Evolutionary conservation across 306 rosid species (phyloP).

Genomic region (Quillaja saponaria): DNA sequence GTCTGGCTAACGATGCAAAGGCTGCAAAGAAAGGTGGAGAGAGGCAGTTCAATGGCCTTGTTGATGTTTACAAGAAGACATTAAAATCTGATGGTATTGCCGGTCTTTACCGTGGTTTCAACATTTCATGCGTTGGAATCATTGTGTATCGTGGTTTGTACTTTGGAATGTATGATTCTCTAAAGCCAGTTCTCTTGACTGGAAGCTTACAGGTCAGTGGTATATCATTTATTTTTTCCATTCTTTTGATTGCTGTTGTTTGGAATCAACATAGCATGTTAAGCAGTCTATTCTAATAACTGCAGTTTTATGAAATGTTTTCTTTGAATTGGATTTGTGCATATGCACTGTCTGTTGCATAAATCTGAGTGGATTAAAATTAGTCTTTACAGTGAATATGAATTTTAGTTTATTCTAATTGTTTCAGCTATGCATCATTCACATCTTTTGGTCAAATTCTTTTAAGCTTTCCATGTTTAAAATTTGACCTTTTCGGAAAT

Average conservation of each 20-base stretch:
- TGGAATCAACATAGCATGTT: too few species aligned
- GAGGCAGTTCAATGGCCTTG: slow-evolving; percentile 81
- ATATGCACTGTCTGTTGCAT: too few species aligned
- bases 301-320: background rate
- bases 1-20: slow-evolving; percentile 80
- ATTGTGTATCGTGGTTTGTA: slow-evolving; percentile 89
- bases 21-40: slow-evolving; percentile 94
- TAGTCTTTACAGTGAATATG: too few species aligned
- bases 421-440: too few species aligned
- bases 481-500: background rate
- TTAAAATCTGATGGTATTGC: slow-evolving; percentile 69
- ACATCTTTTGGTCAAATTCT: too few species aligned
- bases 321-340: background rate
- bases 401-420: too few species aligned
- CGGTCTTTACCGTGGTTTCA: slow-evolving; percentile 92
- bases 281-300: too few species aligned
- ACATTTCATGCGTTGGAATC: slow-evolving; percentile 80
- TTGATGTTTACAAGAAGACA: slow-evolving; percentile 90
- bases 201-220: slow-evolving; percentile 61
- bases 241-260: too few species aligned
- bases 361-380: too few species aligned
- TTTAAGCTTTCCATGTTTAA: background rate
- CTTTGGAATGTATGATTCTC: slow-evolving; percentile 84
- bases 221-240: too few species aligned
- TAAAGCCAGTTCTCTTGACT: slow-evolving; percentile 73